Evolutionary conservation across 805 yeast genomes (phyloP).

Genomic region (Candida ortonii): DNA sequence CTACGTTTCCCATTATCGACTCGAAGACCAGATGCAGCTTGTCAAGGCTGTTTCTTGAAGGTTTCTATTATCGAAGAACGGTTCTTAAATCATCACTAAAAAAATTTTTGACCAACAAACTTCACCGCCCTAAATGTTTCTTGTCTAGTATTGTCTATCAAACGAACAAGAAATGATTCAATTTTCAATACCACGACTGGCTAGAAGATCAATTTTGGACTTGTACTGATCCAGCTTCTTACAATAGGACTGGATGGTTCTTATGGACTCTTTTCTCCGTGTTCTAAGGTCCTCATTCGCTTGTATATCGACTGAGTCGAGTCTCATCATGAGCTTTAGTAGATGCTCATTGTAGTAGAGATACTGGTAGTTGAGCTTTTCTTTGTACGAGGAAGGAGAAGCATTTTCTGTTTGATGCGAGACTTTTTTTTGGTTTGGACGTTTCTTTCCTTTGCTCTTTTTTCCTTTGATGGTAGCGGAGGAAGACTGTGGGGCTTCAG

Average conservation of each 20-base stretch:
- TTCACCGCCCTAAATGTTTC: conserved; percentile 1
- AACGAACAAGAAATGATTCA: not conserved
- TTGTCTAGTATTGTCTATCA: conserved; percentile 1
- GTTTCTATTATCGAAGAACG: no score
- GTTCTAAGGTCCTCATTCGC: conserved; percentile 50
- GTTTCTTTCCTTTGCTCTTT: conserved; percentile 12
- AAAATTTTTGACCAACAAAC: conserved; percentile 1
- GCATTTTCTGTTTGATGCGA: conserved; percentile 1
- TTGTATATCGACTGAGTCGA: conserved; percentile 55
- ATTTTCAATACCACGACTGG: conserved; percentile 14
- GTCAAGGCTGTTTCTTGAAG: no score
- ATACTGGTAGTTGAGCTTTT: conserved; percentile 42
- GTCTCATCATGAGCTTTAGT: conserved; percentile 59
- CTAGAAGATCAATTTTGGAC: conserved; percentile 19
- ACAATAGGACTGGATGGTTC: conserved; percentile 56
- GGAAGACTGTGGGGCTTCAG: conserved; percentile 4
- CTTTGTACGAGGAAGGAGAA: conserved; percentile 20
- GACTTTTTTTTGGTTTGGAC: conserved; percentile 7
- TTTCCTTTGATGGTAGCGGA: conserved; percentile 4
- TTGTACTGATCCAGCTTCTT: conserved; percentile 46
- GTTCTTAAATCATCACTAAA: no score
- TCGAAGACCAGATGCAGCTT: conserved; percentile 2
- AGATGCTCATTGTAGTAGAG: conserved; percentile 65
- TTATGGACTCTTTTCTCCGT: conserved; percentile 58
- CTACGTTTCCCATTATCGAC: no score